Conservation (phyloP, 257 asterid species). For the Rhazya stricta region DNA sequence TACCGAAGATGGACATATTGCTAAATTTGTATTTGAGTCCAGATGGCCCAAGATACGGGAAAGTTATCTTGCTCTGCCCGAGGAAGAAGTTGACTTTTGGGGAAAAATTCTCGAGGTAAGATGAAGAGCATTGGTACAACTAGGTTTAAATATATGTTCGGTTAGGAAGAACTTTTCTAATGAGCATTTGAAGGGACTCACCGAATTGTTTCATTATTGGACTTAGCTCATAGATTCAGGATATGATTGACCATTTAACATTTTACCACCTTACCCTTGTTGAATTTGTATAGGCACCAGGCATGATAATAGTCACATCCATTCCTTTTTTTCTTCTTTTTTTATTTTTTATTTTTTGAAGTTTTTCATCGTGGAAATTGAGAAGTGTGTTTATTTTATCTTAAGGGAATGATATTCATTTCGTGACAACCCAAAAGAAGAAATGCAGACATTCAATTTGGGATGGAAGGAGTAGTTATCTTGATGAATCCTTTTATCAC, state of each 20-base stretch:
- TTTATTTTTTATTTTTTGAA: too few species aligned
- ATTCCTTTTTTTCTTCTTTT: background rate
- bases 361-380: too few species aligned
- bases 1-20: constrained; percentile 50
- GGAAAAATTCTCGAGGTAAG: constrained; percentile 84
- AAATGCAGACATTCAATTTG: background rate
- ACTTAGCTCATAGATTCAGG: background rate
- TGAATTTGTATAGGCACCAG: background rate
- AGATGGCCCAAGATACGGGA: constrained; percentile 69
- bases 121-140: background rate
- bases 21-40: constrained; percentile 71
- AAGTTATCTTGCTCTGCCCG: constrained; percentile 51
- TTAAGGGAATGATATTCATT: background rate
- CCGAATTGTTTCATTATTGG: background rate
- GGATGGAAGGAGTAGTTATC: background rate
- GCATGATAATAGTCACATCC: background rate
- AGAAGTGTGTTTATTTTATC: too few species aligned
- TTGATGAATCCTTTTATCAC: too few species aligned
- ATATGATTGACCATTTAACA: too few species aligned
- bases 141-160: background rate
- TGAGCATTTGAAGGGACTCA: background rate
- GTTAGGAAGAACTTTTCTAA: background rate
- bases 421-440: background rate
- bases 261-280: background rate
- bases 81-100: constrained; percentile 73